These are phyloP conservation scores for Coffea eugenioides DNA, from an alignment of 257 asterid species.

Conservation along the genomic window DNA sequence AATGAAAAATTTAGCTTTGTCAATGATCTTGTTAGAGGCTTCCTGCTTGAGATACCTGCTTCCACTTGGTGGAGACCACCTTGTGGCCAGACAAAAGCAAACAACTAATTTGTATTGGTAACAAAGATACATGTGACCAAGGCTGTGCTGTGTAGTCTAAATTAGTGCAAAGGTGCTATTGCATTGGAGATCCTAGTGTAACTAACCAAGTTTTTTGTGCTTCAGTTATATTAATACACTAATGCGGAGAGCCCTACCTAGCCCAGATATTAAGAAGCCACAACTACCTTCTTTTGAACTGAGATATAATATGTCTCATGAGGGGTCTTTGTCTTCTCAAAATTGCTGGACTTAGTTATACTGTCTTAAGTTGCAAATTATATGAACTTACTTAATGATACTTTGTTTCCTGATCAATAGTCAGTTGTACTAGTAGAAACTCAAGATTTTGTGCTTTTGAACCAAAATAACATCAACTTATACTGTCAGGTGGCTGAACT, in stretches of 20 bases:
- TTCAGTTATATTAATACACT: not conserved
- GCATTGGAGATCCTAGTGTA: not conserved
- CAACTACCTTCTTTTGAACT: not conserved
- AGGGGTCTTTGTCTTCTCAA: not conserved
- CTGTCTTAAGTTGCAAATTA: no score
- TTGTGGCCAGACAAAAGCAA: not conserved
- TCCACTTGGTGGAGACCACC: not conserved
- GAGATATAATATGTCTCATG: not conserved
- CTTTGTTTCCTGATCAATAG: not conserved
- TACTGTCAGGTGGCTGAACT: conserved; percentile 84
- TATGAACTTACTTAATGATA: no score
- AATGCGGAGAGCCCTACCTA: not conserved
- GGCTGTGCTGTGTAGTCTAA: not conserved
- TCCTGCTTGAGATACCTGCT: not conserved
- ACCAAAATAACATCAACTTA: conserved; percentile 19
- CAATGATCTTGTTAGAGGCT: not conserved
- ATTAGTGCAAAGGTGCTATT: not conserved
- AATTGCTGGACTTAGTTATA: no score
- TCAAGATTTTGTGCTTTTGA: not conserved
- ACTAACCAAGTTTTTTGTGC: not conserved
- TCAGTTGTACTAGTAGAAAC: not conserved
- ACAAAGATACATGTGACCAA: not conserved
- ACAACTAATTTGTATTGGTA: not conserved
- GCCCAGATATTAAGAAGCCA: not conserved
- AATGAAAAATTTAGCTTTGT: not conserved